Percentiles rank a stretch among this genome's conserved stretches.
phyloP scores from a whole-genome alignment of 225 moss, liverwort and hornwort genomes.

The Lunularia cruciata region DNA sequence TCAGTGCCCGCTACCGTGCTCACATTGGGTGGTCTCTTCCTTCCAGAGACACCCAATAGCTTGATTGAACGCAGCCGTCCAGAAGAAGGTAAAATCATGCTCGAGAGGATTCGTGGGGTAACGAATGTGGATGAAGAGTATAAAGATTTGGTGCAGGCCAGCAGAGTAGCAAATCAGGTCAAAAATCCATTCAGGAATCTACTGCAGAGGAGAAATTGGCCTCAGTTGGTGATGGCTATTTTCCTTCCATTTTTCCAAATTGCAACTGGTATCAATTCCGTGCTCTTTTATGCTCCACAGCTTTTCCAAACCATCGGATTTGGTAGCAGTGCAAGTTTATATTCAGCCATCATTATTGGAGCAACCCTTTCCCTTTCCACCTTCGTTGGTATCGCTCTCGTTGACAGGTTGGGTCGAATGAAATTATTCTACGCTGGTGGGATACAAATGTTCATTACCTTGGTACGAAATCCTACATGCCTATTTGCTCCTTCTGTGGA shows the following conservation, averaged over 20 bases:
- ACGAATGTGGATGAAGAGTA: constrained; percentile 36
- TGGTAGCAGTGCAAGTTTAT: constrained; percentile 30
- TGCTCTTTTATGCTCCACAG: constrained; percentile 39
- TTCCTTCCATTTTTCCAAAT: constrained; percentile 39
- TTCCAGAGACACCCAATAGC: constrained; percentile 41
- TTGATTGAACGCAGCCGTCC: constrained; percentile 11
- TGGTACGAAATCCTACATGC: constrained; percentile 10
- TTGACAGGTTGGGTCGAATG: constrained; percentile 33
- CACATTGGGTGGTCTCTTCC: constrained; percentile 30
- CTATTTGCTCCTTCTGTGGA: too few species aligned
- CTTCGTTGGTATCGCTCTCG: constrained; percentile 32
- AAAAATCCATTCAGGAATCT: constrained; percentile 36
- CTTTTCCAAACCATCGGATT: constrained; percentile 34
- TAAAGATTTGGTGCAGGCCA: constrained; percentile 31
- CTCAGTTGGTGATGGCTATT: constrained; percentile 29
- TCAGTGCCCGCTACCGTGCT: constrained; percentile 32
- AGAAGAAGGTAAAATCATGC: constrained; percentile 21
- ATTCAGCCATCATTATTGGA: constrained; percentile 35
- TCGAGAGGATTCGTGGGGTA: constrained; percentile 36
- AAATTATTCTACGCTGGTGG: constrained; percentile 36
- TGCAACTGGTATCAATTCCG: constrained; percentile 38
- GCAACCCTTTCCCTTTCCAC: constrained; percentile 31
- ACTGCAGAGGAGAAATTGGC: constrained; percentile 20
- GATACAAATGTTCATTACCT: constrained; percentile 27
- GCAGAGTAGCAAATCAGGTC: constrained; percentile 28